Conservation (phyloP, 345 rosid genomes). For the Stellera chamaejasme region DNA sequence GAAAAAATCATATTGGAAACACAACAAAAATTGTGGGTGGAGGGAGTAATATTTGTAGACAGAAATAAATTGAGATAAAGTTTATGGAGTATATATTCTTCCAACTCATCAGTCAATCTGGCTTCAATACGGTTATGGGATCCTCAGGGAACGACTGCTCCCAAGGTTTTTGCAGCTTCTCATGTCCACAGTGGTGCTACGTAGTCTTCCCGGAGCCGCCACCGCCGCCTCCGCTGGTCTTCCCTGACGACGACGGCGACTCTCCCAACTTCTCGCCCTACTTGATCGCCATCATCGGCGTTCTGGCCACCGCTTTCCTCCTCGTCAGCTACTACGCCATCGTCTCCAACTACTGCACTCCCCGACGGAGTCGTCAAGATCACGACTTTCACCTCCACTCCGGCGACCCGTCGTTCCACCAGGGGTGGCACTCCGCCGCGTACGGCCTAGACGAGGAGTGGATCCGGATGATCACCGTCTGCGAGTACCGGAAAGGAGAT, state of each 20-base stretch:
- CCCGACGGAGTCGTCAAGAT: constrained; percentile 21
- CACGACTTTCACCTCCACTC: constrained; percentile 27
- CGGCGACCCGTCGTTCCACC: constrained; percentile 37
- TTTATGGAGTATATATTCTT: neutral
- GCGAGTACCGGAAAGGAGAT: constrained; percentile 49
- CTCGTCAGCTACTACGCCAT: constrained; percentile 64
- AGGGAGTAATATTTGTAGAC: neutral
- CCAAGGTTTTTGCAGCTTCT: constrained; percentile 57
- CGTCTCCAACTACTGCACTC: constrained; percentile 58
- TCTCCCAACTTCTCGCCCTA: constrained; percentile 67
- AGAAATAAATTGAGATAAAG: constrained; percentile 9
- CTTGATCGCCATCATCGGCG: constrained; percentile 65
- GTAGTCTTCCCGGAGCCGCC: constrained; percentile 29
- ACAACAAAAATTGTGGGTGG: constrained; percentile 3
- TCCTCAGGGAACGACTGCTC: constrained; percentile 57
- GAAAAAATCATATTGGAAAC: constrained; percentile 8
- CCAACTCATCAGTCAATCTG: neutral
- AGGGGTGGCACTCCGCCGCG: constrained; percentile 40
- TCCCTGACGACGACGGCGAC: constrained; percentile 34
- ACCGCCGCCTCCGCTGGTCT: constrained; percentile 39
- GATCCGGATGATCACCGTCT: constrained; percentile 56
- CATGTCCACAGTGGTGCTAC: constrained; percentile 89
- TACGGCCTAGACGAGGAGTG: constrained; percentile 70
- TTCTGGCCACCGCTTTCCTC: constrained; percentile 74
- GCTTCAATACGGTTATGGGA: constrained; percentile 28